Evolutionary conservation across 768 basidiomycete species (phyloP).

Genomic region (Kwoniella heveanensis): DNA sequence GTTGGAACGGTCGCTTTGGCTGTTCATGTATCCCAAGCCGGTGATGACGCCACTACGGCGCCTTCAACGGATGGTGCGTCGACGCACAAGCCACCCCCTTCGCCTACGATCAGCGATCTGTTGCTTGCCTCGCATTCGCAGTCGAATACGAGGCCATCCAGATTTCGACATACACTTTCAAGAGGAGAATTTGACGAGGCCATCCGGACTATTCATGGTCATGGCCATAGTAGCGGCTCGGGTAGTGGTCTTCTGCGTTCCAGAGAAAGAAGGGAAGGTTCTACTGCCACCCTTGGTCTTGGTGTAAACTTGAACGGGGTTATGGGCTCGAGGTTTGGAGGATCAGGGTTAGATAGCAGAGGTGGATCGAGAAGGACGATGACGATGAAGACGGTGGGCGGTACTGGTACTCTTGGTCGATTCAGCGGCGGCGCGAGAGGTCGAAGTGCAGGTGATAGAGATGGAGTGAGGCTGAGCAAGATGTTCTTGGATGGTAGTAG

Average conservation of each 20-base stretch:
- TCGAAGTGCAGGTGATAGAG: neutral
- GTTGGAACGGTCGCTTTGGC: neutral
- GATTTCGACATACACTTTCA: constrained; percentile 60
- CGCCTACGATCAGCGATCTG: neutral
- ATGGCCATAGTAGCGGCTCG: constrained; percentile 5
- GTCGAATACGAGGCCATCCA: neutral
- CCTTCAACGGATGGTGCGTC: neutral
- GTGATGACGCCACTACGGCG: neutral
- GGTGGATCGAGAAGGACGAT: constrained; percentile 6
- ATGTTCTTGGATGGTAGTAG: constrained; percentile 72
- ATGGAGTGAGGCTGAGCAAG: constrained; percentile 62
- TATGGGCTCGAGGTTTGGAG: neutral
- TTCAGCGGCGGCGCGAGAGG: neutral
- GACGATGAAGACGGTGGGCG: too few relatives aligned
- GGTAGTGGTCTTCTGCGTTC: too few relatives aligned
- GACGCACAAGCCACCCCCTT: neutral
- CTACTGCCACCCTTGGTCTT: constrained; percentile 53
- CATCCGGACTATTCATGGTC: constrained; percentile 66
- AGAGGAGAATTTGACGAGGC: constrained; percentile 82
- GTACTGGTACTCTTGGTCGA: constrained; percentile 1
- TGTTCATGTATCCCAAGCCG: neutral
- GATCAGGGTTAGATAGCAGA: too few relatives aligned
- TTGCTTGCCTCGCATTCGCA: neutral
- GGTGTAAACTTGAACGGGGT: neutral
- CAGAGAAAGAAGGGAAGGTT: constrained; percentile 56